Conservation (phyloP, 192 early-diverging fungal species). For the Dimargaris cristalligena region DNA sequence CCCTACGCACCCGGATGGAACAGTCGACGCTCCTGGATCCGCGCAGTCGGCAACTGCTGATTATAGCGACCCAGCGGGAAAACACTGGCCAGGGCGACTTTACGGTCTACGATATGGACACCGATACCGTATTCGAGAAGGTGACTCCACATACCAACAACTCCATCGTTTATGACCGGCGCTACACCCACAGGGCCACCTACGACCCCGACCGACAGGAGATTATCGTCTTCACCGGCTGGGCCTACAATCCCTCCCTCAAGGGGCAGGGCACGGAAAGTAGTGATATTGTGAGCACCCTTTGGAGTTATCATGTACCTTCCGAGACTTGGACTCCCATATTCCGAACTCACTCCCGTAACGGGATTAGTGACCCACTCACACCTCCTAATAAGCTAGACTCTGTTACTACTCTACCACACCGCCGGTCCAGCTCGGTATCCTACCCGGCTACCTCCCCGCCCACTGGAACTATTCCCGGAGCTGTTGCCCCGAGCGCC, state of each 20-base stretch:
- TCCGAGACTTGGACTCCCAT: conserved; percentile 30
- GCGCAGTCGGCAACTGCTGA: conserved; percentile 50
- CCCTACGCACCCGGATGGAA: conserved; percentile 72
- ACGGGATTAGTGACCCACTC: neutral
- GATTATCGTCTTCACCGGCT: conserved; percentile 66
- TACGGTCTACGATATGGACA: conserved; percentile 66
- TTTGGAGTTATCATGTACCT: conserved; percentile 30
- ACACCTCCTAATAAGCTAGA: too few relatives aligned
- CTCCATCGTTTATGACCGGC: neutral
- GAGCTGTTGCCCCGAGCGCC: too few relatives aligned
- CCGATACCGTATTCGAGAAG: conserved; percentile 56
- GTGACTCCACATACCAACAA: conserved; percentile 15
- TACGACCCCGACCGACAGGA: conserved; percentile 63
- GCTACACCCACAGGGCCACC: conserved; percentile 35
- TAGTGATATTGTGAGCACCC: conserved; percentile 29
- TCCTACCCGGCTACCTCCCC: too few relatives aligned
- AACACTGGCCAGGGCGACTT: conserved; percentile 69
- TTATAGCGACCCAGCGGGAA: conserved; percentile 78
- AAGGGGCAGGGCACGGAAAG: conserved; percentile 27
- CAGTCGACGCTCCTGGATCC: conserved; percentile 82
- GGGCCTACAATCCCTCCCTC: conserved; percentile 19
- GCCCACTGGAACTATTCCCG: too few relatives aligned
- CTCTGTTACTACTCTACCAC: too few relatives aligned
- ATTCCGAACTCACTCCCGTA: conserved; percentile 9
- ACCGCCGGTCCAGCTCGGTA: too few relatives aligned